Percentiles rank a stretch among this genome's conserved stretches.
phyloP scores from a whole-genome alignment of 1,139 yeast genomes.

The Sugiyamaella paludigena region DNA sequence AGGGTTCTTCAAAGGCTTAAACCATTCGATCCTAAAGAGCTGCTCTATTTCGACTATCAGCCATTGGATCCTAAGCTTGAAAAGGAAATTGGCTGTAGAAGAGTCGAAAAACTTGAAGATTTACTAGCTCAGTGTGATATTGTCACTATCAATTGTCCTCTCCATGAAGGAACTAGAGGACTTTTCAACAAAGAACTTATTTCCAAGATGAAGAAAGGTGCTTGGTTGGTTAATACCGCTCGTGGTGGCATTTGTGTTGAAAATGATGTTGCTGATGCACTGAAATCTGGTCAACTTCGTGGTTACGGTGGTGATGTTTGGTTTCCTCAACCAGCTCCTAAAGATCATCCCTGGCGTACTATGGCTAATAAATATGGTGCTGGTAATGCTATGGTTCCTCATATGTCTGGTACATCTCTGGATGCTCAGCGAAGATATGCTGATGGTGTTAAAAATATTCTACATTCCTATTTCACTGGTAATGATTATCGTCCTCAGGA shows the following conservation, averaged over 20 bases:
- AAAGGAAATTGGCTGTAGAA: constrained; percentile 55
- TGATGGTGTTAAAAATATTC: constrained; percentile 62
- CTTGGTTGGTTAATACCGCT: constrained; percentile 79
- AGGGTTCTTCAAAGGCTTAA: constrained; percentile 69
- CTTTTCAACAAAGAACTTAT: constrained; percentile 64
- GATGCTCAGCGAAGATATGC: constrained; percentile 80
- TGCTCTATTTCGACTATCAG: constrained; percentile 76
- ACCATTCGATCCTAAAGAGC: constrained; percentile 72
- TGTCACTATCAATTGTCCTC: constrained; percentile 76
- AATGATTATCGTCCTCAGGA: constrained; percentile 75
- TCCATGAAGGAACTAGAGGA: constrained; percentile 67
- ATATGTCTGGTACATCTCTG: constrained; percentile 73
- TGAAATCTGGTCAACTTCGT: constrained; percentile 62
- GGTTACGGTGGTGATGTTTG: constrained; percentile 89
- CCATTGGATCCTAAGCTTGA: constrained; percentile 58
- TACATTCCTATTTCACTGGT: constrained; percentile 60
- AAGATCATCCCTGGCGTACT: constrained; percentile 72
- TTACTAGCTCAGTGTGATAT: constrained; percentile 67
- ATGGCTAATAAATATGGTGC: constrained; percentile 65
- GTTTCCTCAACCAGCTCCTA: constrained; percentile 74
- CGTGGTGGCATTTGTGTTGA: constrained; percentile 77
- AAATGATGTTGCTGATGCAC: constrained; percentile 73
- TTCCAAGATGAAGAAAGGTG: constrained; percentile 72
- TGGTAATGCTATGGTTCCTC: constrained; percentile 87
- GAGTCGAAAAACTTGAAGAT: constrained; percentile 64